Evolutionary conservation across 2,329 filamentous ascomycete genomes (phyloP).

Genomic region (Elsinoe australis): DNA sequence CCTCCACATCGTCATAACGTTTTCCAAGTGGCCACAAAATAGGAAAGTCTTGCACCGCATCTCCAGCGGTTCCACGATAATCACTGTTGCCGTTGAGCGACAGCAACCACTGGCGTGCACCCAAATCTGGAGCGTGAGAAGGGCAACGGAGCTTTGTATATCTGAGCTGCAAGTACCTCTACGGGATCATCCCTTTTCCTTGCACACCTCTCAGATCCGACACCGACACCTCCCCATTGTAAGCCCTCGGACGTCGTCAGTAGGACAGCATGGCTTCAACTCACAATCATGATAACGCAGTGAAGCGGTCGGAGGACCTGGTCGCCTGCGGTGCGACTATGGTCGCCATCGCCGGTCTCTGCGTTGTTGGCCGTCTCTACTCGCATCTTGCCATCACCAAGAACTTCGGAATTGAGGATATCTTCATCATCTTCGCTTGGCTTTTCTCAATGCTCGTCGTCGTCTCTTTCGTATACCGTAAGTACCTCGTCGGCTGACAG

Average conservation of each 20-base stretch:
- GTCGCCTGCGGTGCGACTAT: neutral
- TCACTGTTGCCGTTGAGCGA: neutral
- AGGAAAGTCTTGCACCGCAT: neutral
- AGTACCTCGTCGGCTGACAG: neutral
- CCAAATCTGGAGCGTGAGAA: too few relatives aligned
- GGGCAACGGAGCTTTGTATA: neutral
- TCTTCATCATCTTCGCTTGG: conserved; percentile 14
- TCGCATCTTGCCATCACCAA: conserved; percentile 13
- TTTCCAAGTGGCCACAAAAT: neutral
- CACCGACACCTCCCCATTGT: too few relatives aligned
- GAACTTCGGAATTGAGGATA: conserved; percentile 11
- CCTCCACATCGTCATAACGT: neutral
- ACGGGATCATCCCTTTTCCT: neutral
- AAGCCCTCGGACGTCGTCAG: too few relatives aligned
- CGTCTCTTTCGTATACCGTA: conserved; percentile 7
- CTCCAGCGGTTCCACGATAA: neutral
- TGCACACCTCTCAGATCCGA: neutral
- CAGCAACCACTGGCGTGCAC: too few relatives aligned
- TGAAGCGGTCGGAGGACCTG: neutral
- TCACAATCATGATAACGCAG: neutral
- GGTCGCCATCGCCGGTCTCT: neutral
- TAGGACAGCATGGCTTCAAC: too few relatives aligned
- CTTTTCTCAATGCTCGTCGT: neutral
- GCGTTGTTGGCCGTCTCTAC: conserved; percentile 3
- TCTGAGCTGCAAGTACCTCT: neutral